A percentile compares a stretch with the other conserved stretches of the same genome.
Evolutionary conservation across 176 grass and related monocot genomes (phyloP).

Genomic region (Carex cristatella): DNA sequence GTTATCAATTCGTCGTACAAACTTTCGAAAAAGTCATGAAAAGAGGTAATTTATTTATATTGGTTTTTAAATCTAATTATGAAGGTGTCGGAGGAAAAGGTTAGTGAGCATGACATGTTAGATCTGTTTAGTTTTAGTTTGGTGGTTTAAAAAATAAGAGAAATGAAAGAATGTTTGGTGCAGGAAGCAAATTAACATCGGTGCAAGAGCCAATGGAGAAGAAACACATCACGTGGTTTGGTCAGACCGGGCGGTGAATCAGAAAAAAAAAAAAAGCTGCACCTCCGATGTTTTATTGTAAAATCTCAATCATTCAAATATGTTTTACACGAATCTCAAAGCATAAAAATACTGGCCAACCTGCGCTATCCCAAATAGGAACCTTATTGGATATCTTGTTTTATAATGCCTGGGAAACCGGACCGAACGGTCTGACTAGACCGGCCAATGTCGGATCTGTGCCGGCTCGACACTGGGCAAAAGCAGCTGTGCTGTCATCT

Average conservation of each 20-base stretch:
- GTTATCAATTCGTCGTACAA: no score
- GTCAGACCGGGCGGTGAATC: slow-evolving; percentile 2
- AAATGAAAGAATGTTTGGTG: neutral
- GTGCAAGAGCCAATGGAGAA: neutral
- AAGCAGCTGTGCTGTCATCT: neutral
- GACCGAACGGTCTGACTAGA: slow-evolving; percentile 2
- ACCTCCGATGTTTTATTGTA: neutral
- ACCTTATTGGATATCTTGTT: neutral
- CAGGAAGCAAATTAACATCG: neutral
- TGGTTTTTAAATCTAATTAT: no score
- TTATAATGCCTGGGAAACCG: neutral
- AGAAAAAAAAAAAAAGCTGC: neutral
- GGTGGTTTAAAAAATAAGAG: neutral
- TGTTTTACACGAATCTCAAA: no score
- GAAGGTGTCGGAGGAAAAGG: no score
- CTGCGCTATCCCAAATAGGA: no score
- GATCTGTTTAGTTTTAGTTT: neutral
- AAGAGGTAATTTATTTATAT: no score
- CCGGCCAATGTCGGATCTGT: slow-evolving; percentile 16
- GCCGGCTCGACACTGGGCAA: slow-evolving; percentile 12
- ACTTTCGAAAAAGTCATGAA: no score
- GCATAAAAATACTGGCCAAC: no score
- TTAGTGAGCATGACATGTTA: no score
- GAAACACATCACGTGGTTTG: slow-evolving; percentile 1
- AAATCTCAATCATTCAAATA: no score